Percentiles rank a stretch among this genome's conserved stretches.
Evolutionary conservation across 176 grass and related monocot species (phyloP).

Genomic region (barley (Hordeum vulgare)): DNA sequence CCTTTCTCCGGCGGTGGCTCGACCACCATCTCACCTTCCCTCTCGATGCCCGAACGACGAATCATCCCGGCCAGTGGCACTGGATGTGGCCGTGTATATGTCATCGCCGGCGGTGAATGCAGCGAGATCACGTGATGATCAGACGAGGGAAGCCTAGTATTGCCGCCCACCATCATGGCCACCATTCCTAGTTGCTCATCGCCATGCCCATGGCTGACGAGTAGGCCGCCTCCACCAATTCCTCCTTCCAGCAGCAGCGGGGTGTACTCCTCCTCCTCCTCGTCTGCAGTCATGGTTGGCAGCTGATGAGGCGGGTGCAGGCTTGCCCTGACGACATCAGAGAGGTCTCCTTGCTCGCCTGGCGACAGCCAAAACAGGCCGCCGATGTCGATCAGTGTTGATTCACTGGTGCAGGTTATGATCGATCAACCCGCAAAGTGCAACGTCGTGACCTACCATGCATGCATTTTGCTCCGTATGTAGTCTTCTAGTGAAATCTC

Average conservation of each 20-base stretch:
- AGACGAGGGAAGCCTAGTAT: background rate
- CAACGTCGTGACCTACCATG: background rate
- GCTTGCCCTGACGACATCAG: conserved; percentile 46
- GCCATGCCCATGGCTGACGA: background rate
- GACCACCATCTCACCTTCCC: background rate
- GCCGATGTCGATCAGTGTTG: background rate
- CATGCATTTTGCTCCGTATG: background rate
- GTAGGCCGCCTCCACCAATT: background rate
- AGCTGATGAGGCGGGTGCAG: conserved; percentile 2
- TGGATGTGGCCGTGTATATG: background rate
- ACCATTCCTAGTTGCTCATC: background rate
- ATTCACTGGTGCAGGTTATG: background rate
- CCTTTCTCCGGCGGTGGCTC: conserved; percentile 14
- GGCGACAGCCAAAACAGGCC: conserved; percentile 54
- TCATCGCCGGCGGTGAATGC: background rate
- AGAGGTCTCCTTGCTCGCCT: conserved; percentile 68
- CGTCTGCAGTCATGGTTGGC: background rate
- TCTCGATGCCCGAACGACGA: background rate
- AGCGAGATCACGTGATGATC: background rate
- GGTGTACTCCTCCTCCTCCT: background rate
- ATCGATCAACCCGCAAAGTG: background rate
- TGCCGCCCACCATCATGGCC: background rate
- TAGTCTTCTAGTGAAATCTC: no score
- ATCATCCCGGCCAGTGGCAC: background rate
- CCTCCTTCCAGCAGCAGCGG: background rate